A percentile compares a stretch with the other conserved stretches of the same genome.
phyloP scores from a whole-genome alignment of 2,329 filamentous ascomycete genomes.

The Clonostachys chloroleuca region DNA sequence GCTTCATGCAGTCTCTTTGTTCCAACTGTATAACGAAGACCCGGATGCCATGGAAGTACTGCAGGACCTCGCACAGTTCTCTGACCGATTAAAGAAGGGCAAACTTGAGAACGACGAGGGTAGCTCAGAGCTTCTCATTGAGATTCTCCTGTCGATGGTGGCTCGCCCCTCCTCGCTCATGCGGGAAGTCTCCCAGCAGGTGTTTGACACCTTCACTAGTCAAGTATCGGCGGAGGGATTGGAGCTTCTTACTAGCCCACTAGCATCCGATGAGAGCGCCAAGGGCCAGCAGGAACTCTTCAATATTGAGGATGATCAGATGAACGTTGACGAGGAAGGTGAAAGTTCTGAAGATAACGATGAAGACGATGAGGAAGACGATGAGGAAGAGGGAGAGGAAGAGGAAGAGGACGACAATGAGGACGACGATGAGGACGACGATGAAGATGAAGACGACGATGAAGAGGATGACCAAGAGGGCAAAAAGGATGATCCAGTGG shows the following conservation, averaged over 20 bases:
- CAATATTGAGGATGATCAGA: slow-evolving; percentile 59
- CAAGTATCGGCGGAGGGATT: slow-evolving; percentile 72
- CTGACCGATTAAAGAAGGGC: slow-evolving; percentile 56
- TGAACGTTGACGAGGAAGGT: slow-evolving; percentile 41
- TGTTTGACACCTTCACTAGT: slow-evolving; percentile 77
- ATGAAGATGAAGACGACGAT: slow-evolving; percentile 39
- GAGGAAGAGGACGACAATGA: slow-evolving; percentile 34
- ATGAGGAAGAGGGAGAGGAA: slow-evolving; percentile 44
- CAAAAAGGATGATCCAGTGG: slow-evolving; percentile 37
- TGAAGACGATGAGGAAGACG: slow-evolving; percentile 40
- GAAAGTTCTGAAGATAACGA: slow-evolving; percentile 10
- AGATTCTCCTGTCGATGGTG: slow-evolving; percentile 86
- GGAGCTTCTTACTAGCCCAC: slow-evolving; percentile 59
- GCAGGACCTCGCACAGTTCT: slow-evolving; percentile 75
- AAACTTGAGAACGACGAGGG: slow-evolving; percentile 38
- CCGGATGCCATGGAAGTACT: slow-evolving; percentile 79
- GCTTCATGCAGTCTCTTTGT: slow-evolving; percentile 76
- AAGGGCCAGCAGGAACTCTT: slow-evolving; percentile 86
- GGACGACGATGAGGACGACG: slow-evolving; percentile 29
- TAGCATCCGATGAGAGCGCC: slow-evolving; percentile 74
- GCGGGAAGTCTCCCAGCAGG: slow-evolving; percentile 80
- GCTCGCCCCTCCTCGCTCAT: slow-evolving; percentile 81
- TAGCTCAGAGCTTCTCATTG: slow-evolving; percentile 70
- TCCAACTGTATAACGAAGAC: slow-evolving; percentile 89
- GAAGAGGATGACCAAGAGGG: slow-evolving; percentile 33